These are phyloP conservation scores for Ogataea dorogensis DNA, from an alignment of 805 yeast genomes.

Conservation along the genomic window DNA sequence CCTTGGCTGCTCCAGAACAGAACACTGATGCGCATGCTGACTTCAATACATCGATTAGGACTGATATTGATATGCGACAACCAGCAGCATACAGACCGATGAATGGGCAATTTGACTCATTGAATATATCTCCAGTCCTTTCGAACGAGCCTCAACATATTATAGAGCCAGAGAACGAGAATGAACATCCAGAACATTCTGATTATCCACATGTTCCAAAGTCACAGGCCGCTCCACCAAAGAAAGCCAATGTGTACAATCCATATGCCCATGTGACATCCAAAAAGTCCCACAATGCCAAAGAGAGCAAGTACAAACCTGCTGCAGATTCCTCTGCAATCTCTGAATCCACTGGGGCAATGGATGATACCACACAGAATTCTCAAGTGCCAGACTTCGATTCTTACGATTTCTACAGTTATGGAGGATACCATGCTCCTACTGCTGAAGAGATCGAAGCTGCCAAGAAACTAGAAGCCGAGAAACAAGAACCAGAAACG, in stretches of 20 bases:
- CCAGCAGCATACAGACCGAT: slow-evolving; percentile 17
- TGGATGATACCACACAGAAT: slow-evolving; percentile 7
- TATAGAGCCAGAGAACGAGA: slow-evolving; percentile 2
- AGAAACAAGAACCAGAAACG: not conserved
- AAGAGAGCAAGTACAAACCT: slow-evolving; percentile 17
- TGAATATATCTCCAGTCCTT: slow-evolving; percentile 12
- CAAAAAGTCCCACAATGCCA: slow-evolving; percentile 9
- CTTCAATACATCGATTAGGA: slow-evolving; percentile 17
- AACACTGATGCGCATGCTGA: slow-evolving; percentile 10
- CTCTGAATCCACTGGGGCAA: slow-evolving; percentile 7
- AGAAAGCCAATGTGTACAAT: slow-evolving; percentile 15
- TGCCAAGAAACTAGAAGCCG: slow-evolving; percentile 8
- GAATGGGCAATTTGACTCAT: slow-evolving; percentile 5
- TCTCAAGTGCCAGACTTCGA: slow-evolving; percentile 16
- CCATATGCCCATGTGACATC: slow-evolving; percentile 23
- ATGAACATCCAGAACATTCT: slow-evolving; percentile 2
- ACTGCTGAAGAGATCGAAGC: slow-evolving; percentile 10
- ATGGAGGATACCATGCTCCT: slow-evolving; percentile 33
- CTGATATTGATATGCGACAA: slow-evolving; percentile 15
- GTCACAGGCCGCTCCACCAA: slow-evolving; percentile 1
- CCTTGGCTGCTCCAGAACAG: not conserved
- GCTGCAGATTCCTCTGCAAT: slow-evolving; percentile 1
- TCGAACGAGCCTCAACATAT: slow-evolving; percentile 1
- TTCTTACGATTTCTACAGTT: slow-evolving; percentile 31
- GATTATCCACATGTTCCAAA: not conserved